Percentiles rank a stretch among this genome's conserved stretches.
These are phyloP conservation scores for Podospora pseudoanserina DNA, from an alignment of 495 filamentous ascomycete species.

Conservation along the genomic window DNA sequence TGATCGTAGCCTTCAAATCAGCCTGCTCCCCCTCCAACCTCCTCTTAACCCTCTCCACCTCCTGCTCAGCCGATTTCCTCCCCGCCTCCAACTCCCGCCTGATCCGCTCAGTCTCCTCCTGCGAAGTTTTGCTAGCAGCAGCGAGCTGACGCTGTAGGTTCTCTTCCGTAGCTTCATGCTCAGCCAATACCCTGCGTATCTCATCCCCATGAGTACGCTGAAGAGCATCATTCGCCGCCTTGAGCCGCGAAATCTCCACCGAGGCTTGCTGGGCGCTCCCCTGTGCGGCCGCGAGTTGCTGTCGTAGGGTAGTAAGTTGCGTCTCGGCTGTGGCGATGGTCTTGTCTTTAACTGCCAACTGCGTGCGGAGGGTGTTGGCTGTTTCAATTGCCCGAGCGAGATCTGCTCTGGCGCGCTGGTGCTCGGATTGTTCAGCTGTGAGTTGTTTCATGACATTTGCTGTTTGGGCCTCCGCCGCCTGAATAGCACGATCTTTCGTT, in stretches of 20 bases:
- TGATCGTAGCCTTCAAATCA: slow-evolving; percentile 58
- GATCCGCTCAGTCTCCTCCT: slow-evolving; percentile 36
- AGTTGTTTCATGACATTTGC: slow-evolving; percentile 60
- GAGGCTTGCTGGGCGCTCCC: neutral
- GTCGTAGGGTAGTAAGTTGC: neutral
- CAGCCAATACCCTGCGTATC: neutral
- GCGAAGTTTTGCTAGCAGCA: slow-evolving; percentile 33
- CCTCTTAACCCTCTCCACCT: slow-evolving; percentile 38
- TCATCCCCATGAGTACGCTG: slow-evolving; percentile 43
- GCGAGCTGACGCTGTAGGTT: neutral
- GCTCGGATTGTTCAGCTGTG: slow-evolving; percentile 65
- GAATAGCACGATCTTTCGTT: slow-evolving; percentile 58
- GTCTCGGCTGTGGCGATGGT: neutral
- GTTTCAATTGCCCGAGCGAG: neutral
- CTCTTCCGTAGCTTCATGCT: neutral
- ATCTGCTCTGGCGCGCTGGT: slow-evolving; percentile 46
- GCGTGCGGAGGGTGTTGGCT: neutral
- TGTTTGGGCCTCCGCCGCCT: slow-evolving; percentile 61
- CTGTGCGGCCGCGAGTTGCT: neutral
- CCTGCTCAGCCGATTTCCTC: slow-evolving; percentile 37
- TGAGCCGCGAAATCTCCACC: slow-evolving; percentile 64
- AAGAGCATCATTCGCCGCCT: slow-evolving; percentile 65
- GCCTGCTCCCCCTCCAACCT: slow-evolving; percentile 57
- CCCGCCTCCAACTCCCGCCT: slow-evolving; percentile 6
- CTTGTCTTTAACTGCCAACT: neutral